phyloP scores from a whole-genome alignment of 2,329 filamentous ascomycete genomes.

The Trichoderma semiorbis region DNA sequence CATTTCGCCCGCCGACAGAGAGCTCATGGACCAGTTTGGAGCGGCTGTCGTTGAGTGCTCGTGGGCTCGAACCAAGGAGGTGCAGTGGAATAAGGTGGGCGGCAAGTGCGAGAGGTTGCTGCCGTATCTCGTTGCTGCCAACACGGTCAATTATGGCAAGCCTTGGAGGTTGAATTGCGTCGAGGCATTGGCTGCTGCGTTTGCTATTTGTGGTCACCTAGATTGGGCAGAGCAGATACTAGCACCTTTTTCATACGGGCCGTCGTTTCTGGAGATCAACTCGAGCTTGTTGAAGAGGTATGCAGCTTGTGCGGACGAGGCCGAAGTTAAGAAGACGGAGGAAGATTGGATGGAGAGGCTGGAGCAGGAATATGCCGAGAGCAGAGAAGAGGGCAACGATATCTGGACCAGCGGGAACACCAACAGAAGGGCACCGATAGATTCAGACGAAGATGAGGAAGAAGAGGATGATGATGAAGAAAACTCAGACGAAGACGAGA shows the following conservation, averaged over 20 bases:
- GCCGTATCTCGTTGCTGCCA: constrained; percentile 93
- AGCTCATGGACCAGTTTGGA: constrained; percentile 80
- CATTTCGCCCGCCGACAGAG: constrained; percentile 76
- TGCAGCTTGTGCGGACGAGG: constrained; percentile 76
- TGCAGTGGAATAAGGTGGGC: constrained; percentile 87
- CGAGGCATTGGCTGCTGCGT: constrained; percentile 88
- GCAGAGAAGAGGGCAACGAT: constrained; percentile 68
- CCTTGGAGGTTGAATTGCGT: constrained; percentile 95
- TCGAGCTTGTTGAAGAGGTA: constrained; percentile 76
- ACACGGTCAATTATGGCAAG: constrained; percentile 94
- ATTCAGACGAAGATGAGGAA: constrained; percentile 52
- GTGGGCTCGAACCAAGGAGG: constrained; percentile 88
- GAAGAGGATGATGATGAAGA: constrained; percentile 48
- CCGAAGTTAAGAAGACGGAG: constrained; percentile 78
- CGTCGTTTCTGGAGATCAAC: constrained; percentile 89
- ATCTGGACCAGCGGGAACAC: constrained; percentile 90
- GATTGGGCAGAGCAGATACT: constrained; percentile 89
- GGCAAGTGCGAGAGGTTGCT: constrained; percentile 88
- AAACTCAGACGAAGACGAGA: constrained; percentile 41
- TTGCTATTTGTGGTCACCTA: constrained; percentile 83
- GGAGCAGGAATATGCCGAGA: constrained; percentile 84
- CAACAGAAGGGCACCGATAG: constrained; percentile 60
- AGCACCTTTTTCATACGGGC: constrained; percentile 81
- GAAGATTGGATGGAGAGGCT: constrained; percentile 85
- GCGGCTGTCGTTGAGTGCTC: constrained; percentile 96